Percentiles rank a stretch among this genome's conserved stretches.
Conservation (phyloP, 495 filamentous ascomycete species). For the Xylaria telfairii region DNA sequence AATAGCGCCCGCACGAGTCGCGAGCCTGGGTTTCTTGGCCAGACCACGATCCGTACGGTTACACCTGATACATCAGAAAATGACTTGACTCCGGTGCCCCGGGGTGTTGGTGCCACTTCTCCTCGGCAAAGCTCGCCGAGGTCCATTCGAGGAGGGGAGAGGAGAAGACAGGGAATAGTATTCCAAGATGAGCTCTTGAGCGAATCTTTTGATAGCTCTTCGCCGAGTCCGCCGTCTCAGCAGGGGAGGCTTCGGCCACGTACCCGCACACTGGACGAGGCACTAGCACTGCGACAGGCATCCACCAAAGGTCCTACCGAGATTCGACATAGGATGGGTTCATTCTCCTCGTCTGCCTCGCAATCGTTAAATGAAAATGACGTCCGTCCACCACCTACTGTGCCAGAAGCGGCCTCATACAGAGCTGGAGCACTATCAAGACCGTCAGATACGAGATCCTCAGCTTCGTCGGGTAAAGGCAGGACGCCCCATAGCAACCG, state of each 20-base stretch:
- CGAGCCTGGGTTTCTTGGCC: constrained; percentile 31
- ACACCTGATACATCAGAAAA: constrained; percentile 58
- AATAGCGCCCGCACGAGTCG: constrained; percentile 30
- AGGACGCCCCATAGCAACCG: constrained; percentile 50
- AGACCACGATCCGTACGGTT: constrained; percentile 55
- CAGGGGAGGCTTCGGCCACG: constrained; percentile 50
- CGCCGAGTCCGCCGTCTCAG: constrained; percentile 41
- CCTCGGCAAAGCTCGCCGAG: constrained; percentile 51
- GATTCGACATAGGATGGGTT: constrained; percentile 50
- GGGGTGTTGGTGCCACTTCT: constrained; percentile 42
- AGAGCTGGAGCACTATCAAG: constrained; percentile 43
- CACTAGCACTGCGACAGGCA: constrained; percentile 50
- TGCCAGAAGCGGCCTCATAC: constrained; percentile 47
- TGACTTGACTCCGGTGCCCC: constrained; percentile 38
- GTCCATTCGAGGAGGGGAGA: constrained; percentile 46
- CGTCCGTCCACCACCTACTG: constrained; percentile 40
- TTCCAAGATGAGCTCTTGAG: constrained; percentile 55
- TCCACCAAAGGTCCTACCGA: constrained; percentile 43
- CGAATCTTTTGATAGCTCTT: constrained; percentile 47
- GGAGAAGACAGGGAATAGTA: constrained; percentile 57
- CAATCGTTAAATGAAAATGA: constrained; percentile 48
- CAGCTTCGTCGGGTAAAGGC: constrained; percentile 49
- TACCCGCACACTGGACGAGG: constrained; percentile 60
- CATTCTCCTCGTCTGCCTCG: constrained; percentile 57
- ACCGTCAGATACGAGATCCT: constrained; percentile 44